Base-by-base conservation (phyloP, 176 grass and related monocot species). In the Musa itinerans region DNA sequence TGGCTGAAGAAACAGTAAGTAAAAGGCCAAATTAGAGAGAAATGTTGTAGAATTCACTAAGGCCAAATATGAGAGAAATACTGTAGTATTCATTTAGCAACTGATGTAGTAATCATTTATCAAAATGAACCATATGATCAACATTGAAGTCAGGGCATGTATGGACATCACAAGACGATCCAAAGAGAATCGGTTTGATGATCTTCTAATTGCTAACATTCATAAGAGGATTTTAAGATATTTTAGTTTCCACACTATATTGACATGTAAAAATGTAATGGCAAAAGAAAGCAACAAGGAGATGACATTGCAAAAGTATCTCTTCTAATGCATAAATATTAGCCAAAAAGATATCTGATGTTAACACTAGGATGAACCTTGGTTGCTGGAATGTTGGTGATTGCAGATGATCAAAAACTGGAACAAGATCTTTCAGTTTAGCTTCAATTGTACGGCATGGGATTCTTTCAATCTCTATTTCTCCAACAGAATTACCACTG, bases 371-470 rank as follows among this genome's bases (percentile, higher is more conserved):
- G 9, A 9, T 20, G 17, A 53, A 68, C 93, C 93, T 96, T 71
- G 87, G 71, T 56, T 89, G 84, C 74, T 89, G 95, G 89, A 87
- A 85, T 78, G 79, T 86, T 64, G 91, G 78, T 76, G 83, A 82
- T 64, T 84, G 88, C 52, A 91, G 75, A 66, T 87, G 84, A 27
- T 98, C 95, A 71, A 92, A 87, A 82, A 99, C 82, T 24, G 95
- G 90, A 69, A 92, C 83, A 69, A 94, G 88, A 90, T 91, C 83
- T 79, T 81, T 94, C 81, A 86, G 89, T 49, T 84, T 88, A 64
- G 88, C 78, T 80, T 94, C 88, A 54, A 99, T 83, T 27, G 83
- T 84, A 52, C 29, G 78, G 58, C 80, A 91, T 57, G 65, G 64
- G 51, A 94, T 11, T 16, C 84, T 86, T 82, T 94, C 90, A 81